Conservation (phyloP, 495 filamentous ascomycete species). For the Talaromyces borbonicus region DNA sequence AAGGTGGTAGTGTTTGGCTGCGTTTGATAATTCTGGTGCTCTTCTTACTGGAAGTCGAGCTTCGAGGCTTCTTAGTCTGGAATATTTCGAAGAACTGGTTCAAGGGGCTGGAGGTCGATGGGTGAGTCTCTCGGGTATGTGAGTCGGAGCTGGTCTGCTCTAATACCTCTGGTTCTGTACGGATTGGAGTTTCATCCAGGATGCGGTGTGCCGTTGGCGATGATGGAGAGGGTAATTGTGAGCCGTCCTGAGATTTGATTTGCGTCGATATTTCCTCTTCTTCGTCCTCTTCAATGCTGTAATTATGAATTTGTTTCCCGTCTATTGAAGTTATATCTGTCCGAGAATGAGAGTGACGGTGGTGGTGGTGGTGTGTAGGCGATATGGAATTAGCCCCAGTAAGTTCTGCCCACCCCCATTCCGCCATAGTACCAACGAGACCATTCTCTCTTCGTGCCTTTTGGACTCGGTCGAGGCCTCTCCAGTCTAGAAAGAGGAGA, state of each 20-base stretch:
- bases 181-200: conserved; percentile 6
- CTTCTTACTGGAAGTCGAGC: conserved; percentile 28
- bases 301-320: conserved; percentile 8
- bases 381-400: conserved; percentile 67
- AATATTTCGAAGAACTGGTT: conserved; percentile 57
- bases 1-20: conserved; percentile 57
- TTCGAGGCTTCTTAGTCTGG: conserved; percentile 30
- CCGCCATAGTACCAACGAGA: conserved; percentile 80
- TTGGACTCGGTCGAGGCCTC: conserved; percentile 82
- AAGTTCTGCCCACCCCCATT: conserved; percentile 90
- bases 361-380: conserved; percentile 13
- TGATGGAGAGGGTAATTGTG: conserved; percentile 14
- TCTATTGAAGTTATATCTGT: conserved; percentile 20
- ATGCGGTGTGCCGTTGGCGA: conserved; percentile 18
- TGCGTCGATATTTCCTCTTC: conserved; percentile 29
- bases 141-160: background rate
- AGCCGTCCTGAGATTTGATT: conserved; percentile 7
- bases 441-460: conserved; percentile 90
- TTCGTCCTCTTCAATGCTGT: background rate
- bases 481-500: conserved; percentile 95
- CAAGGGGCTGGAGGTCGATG: conserved; percentile 37
- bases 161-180: conserved; percentile 4
- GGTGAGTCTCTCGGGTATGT: background rate
- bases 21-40: conserved; percentile 65
- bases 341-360: conserved; percentile 18